These are phyloP conservation scores for Ustanciosporium gigantosporum DNA, from an alignment of 1,284 basidiomycete genomes.

Conservation along the genomic window DNA sequence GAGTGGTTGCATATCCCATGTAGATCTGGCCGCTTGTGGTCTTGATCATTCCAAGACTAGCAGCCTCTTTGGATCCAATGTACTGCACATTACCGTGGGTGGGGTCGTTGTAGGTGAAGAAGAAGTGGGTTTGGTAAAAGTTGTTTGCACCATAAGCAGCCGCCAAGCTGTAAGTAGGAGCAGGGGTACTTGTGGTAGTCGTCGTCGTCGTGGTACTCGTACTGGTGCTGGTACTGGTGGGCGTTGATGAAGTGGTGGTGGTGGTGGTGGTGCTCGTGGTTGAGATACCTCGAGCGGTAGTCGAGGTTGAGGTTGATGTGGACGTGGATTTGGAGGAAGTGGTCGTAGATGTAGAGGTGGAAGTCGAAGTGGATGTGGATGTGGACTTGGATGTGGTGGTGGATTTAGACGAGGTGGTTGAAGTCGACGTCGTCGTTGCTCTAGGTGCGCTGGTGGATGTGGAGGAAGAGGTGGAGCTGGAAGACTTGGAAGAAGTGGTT, in stretches of 20 bases:
- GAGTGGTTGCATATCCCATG: constrained; percentile 44
- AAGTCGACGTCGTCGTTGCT: neutral
- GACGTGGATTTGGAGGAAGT: neutral
- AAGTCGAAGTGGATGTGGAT: neutral
- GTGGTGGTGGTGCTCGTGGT: neutral
- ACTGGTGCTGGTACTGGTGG: neutral
- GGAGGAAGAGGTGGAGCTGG: neutral
- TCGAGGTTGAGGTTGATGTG: neutral
- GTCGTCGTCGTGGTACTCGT: constrained; percentile 1
- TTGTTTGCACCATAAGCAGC: constrained; percentile 31
- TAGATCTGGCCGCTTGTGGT: constrained; percentile 30
- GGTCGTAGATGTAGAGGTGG: neutral
- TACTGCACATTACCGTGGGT: constrained; percentile 44
- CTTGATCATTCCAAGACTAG: constrained; percentile 20
- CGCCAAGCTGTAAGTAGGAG: constrained; percentile 26
- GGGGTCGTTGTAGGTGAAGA: constrained; percentile 45
- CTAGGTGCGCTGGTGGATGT: neutral
- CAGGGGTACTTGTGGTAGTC: constrained; percentile 10
- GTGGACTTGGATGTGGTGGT: neutral
- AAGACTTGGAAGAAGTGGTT: neutral
- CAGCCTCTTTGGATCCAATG: constrained; percentile 15
- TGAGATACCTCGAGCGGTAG: neutral
- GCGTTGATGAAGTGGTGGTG: neutral
- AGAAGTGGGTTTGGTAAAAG: constrained; percentile 50
- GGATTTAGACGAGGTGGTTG: constrained; percentile 1